Conservation (phyloP, 257 asterid genomes). For the Eucommia ulmoides region DNA sequence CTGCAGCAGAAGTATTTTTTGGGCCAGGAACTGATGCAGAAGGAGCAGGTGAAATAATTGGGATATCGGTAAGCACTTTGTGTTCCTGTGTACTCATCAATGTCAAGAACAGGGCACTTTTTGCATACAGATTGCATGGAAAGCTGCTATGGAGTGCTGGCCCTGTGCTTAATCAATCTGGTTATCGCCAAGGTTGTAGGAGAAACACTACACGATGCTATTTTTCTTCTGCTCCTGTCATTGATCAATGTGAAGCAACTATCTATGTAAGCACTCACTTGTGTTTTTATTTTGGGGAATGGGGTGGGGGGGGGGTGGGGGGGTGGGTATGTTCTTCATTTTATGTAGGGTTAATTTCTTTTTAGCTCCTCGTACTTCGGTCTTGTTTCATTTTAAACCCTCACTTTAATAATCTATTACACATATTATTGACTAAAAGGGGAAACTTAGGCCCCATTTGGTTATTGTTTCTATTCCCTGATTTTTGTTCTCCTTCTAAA, state of each 20-base stretch:
- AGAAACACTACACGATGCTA: slow-evolving; percentile 49
- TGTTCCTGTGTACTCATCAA: slow-evolving; percentile 52
- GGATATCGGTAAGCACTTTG: slow-evolving; percentile 60
- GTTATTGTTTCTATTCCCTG: too few relatives aligned
- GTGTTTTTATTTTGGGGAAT: too few relatives aligned
- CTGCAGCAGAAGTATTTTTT: slow-evolving; percentile 56
- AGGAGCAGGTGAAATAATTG: slow-evolving; percentile 51
- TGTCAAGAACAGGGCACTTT: slow-evolving; percentile 62
- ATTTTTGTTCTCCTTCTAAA: too few relatives aligned
- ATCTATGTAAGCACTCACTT: slow-evolving; percentile 54
- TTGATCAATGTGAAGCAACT: slow-evolving; percentile 93
- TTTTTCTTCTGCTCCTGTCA: slow-evolving; percentile 58
- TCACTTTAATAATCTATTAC: too few relatives aligned
- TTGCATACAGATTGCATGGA: slow-evolving; percentile 51
- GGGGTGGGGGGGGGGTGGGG: too few relatives aligned
- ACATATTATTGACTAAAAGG: too few relatives aligned
- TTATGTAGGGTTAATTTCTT: too few relatives aligned
- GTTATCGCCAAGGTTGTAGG: slow-evolving; percentile 83
- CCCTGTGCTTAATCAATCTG: slow-evolving; percentile 64
- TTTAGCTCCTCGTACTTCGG: too few relatives aligned
- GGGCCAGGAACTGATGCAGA: slow-evolving; percentile 29
- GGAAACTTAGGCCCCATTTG: too few relatives aligned
- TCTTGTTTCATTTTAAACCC: too few relatives aligned
- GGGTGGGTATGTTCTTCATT: too few relatives aligned
- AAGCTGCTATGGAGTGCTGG: slow-evolving; percentile 78